A percentile compares a stretch with the other conserved stretches of the same genome.
These are phyloP conservation scores for Flaveria sonorensis DNA, from an alignment of 129 eudicot genomes.

Conservation along the genomic window DNA sequence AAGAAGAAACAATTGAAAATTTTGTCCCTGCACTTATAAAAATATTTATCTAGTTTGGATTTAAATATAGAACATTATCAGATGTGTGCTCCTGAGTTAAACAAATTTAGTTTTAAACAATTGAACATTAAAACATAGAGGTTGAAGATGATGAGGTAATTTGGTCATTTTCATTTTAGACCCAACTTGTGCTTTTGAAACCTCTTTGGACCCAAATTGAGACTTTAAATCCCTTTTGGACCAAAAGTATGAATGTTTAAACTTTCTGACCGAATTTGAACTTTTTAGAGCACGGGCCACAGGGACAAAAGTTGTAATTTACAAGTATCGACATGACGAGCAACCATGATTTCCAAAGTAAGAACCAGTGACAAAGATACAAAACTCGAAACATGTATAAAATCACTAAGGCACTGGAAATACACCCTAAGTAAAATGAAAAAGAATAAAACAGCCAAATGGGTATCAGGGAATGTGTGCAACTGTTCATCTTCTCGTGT, in stretches of 20 bases:
- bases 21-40: not conserved
- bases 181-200: not conserved
- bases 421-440: not conserved
- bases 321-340: not conserved
- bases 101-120: not conserved
- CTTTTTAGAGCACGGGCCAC: not conserved
- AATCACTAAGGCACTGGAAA: not conserved
- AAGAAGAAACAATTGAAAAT: conserved; percentile 14
- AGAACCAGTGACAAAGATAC: conserved; percentile 13
- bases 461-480: not conserved
- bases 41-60: not conserved
- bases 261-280: not conserved
- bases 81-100: not conserved
- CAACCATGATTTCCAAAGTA: not conserved
- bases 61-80: not conserved
- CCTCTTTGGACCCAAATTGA: not conserved
- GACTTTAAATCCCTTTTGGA: not conserved
- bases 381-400: not conserved
- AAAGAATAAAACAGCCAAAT: not conserved
- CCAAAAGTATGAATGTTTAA: not conserved
- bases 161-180: not conserved
- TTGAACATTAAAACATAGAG: not conserved
- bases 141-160: not conserved
- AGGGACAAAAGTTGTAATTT: not conserved
- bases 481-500: not conserved